Conservation (phyloP, 352 stramenopile genomes). For the Phytophthora rubi region DNA sequence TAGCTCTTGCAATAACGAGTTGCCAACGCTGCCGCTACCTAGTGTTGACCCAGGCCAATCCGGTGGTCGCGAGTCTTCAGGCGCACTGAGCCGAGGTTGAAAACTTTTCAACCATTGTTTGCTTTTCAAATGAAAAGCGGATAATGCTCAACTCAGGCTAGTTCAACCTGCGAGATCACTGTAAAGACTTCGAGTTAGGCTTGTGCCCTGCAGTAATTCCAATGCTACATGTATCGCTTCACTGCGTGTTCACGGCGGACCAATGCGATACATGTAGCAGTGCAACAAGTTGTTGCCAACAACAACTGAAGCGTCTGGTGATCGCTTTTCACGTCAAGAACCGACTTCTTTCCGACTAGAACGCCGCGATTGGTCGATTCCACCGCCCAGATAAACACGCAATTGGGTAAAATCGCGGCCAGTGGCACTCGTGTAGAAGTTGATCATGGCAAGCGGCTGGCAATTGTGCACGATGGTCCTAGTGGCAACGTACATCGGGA, state of each 20-base stretch:
- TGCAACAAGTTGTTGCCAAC: neutral
- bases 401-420: constrained; percentile 1
- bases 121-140: no score
- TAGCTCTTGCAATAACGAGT: no score
- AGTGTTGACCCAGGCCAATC: neutral
- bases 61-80: neutral
- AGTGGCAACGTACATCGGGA: constrained; percentile 18
- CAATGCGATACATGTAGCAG: neutral
- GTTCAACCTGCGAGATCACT: no score
- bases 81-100: neutral
- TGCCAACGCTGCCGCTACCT: no score
- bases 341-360: constrained; percentile 8
- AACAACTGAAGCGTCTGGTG: neutral
- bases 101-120: neutral
- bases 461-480: neutral
- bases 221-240: no score
- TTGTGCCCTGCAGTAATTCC: no score
- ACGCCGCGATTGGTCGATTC: neutral
- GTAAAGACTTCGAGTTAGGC: no score
- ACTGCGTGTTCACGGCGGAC: neutral
- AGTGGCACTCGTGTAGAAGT: constrained; percentile 6
- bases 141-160: no score
- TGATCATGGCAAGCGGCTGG: neutral
- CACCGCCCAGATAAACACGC: neutral
- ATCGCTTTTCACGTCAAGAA: neutral